Evolutionary conservation across 495 filamentous ascomycete species (phyloP).

Genomic region (Talaromyces adpressus): DNA sequence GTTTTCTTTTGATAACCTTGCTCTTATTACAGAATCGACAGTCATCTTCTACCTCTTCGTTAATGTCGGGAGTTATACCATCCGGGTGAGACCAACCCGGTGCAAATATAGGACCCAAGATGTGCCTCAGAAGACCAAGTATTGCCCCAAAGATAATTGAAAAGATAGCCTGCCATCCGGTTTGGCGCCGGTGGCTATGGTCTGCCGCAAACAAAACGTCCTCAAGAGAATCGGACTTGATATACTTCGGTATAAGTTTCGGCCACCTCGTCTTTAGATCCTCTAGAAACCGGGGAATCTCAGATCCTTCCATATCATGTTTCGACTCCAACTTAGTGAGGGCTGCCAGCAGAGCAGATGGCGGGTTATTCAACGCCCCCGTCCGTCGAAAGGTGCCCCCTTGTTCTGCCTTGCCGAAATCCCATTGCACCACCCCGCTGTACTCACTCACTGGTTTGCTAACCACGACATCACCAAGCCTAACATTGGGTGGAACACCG

Average conservation of each 20-base stretch:
- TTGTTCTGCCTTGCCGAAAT: conserved; percentile 15
- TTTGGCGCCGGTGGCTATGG: background rate
- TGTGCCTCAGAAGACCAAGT: no score
- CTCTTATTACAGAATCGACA: conserved; percentile 12
- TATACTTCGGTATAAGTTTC: conserved; percentile 14
- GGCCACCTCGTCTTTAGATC: conserved; percentile 14
- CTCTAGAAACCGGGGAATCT: conserved; percentile 17
- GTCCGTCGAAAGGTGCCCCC: conserved; percentile 6
- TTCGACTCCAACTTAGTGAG: no score
- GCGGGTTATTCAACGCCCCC: conserved; percentile 18
- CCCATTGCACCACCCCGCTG: conserved; percentile 19
- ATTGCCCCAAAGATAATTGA: no score
- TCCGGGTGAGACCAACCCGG: no score
- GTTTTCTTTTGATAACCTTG: background rate
- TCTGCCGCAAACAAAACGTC: conserved; percentile 5
- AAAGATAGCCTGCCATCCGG: background rate
- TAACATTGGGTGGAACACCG: conserved; percentile 19
- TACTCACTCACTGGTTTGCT: conserved; percentile 12
- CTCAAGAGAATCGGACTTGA: conserved; percentile 9
- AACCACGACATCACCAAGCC: conserved; percentile 21
- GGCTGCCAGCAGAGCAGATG: conserved; percentile 10
- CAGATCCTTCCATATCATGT: conserved; percentile 10
- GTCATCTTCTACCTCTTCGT: background rate
- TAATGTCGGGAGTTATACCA: conserved; percentile 7
- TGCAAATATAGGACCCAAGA: no score